Base-by-base conservation (phyloP, 75 land plant genomes). In the Pinus albicaulis region DNA sequence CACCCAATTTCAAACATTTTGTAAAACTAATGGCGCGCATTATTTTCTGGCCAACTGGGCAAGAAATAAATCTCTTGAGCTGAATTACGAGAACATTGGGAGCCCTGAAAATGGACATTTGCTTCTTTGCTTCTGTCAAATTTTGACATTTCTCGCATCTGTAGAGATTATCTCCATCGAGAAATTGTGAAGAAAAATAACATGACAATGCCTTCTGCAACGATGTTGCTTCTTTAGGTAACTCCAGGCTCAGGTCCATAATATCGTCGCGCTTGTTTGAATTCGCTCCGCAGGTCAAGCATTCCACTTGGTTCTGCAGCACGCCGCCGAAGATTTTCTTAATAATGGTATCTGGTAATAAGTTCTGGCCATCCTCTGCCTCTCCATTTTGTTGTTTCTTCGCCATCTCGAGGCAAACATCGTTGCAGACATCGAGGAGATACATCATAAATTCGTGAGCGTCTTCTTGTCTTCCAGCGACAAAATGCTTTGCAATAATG, bases 11-110 rank as follows among this genome's bases (percentile, higher is more conserved):
- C 74, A 91, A 60, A 44, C 68, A 73, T 77, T 89, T 92, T 66
- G 80, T 83, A 82, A 89, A 91, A 48, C 38, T 77, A 56, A 91
- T 84, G 77, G 80, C 71, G 57, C 91, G 83, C 78, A 91, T 93
- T 76, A 95, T 94, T 72, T 98, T 86, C 31, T 95, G 92, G 0
- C 41, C 41, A 38, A 5, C 77, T 14, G 89, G 78, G 70, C 94
- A 0, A 4, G 5, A 90, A 59, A 91, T 96, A 84, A 98, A 98
- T 84, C 99, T 91, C 99, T 98, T 98, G 59, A 98, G 82, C 36
- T 98, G 98, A 58, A 98, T 88, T 4, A 98, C 99, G 59, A 98
- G 95, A 7, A 98, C 93, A 84, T 98, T 98, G 1, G 99, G 99
- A 13, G 99, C 92, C 59, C 86, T 89, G 71, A 82, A 87, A 5